A percentile compares a stretch with the other conserved stretches of the same genome.
Evolutionary conservation across 164 flowering plant species (phyloP).

Genomic region (Annona cherimola): DNA sequence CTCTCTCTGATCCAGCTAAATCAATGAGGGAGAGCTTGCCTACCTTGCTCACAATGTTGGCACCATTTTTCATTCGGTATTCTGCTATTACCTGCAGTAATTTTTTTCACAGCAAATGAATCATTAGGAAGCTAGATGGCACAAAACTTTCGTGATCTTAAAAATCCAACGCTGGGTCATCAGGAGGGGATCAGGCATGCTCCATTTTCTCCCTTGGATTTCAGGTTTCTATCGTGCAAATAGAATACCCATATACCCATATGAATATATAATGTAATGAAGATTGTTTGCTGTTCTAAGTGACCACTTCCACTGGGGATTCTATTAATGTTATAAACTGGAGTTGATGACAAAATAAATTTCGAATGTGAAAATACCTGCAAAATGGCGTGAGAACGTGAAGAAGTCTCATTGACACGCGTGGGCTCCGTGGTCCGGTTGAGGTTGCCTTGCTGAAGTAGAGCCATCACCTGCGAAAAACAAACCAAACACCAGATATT

Average conservation of each 20-base stretch:
- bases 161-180: too few species aligned
- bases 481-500: slow-evolving; percentile 3
- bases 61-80: slow-evolving; percentile 58
- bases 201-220: too few species aligned
- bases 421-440: slow-evolving; percentile 95
- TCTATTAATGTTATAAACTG: not conserved
- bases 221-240: too few species aligned
- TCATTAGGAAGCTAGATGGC: too few species aligned
- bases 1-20: slow-evolving; percentile 96
- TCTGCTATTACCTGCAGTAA: slow-evolving; percentile 62
- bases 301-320: not conserved
- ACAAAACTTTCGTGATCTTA: too few species aligned
- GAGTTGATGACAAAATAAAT: not conserved
- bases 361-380: slow-evolving; percentile 45
- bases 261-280: too few species aligned
- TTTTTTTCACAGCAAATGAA: not conserved
- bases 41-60: slow-evolving; percentile 50
- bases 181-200: too few species aligned
- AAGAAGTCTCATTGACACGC: slow-evolving; percentile 88
- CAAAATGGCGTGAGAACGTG: slow-evolving; percentile 92
- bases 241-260: too few species aligned
- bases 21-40: slow-evolving; percentile 91
- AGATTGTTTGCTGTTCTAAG: not conserved
- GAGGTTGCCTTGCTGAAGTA: slow-evolving; percentile 81
- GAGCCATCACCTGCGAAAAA: slow-evolving; percentile 69